phyloP scores from a whole-genome alignment of 2,329 filamentous ascomycete species.

The Calonectria montana region DNA sequence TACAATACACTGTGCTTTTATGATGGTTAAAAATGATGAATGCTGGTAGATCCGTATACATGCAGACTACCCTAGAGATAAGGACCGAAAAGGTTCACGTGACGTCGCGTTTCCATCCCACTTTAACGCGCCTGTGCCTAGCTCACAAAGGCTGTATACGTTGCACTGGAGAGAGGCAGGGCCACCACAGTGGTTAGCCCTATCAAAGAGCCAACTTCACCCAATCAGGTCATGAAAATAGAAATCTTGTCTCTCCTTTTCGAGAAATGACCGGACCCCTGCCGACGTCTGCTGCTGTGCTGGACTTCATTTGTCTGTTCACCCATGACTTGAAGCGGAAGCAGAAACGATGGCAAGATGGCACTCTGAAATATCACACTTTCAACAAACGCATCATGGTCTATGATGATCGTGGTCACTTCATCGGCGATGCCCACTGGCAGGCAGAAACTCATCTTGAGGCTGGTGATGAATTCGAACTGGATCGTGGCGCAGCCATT shows the following conservation, averaged over 20 bases:
- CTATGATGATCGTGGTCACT: conserved; percentile 83
- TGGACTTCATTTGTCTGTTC: conserved; percentile 88
- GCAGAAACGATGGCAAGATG: conserved; percentile 95
- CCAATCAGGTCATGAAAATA: neutral
- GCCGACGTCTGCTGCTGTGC: conserved; percentile 72
- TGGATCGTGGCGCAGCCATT: conserved; percentile 80
- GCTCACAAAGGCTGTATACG: neutral
- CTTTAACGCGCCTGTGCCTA: conserved; percentile 7
- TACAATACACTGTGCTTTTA: too few species aligned
- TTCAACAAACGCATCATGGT: conserved; percentile 95
- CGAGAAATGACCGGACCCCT: conserved; percentile 24
- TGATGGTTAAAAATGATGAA: too few species aligned
- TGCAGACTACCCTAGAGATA: neutral
- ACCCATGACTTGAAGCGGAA: conserved; percentile 88
- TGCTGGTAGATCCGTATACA: neutral
- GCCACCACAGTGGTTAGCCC: neutral
- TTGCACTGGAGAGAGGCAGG: neutral
- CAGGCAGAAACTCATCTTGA: conserved; percentile 74
- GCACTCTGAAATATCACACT: conserved; percentile 85
- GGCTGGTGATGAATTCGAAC: conserved; percentile 83
- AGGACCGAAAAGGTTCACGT: neutral
- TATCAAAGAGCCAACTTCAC: neutral
- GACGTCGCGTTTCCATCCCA: conserved; percentile 30
- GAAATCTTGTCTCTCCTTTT: too few species aligned
- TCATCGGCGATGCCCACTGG: conserved; percentile 88